Percentiles rank a stretch among this genome's conserved stretches.
Conservation (phyloP, 257 asterid genomes). For the Solanum commersonii region DNA sequence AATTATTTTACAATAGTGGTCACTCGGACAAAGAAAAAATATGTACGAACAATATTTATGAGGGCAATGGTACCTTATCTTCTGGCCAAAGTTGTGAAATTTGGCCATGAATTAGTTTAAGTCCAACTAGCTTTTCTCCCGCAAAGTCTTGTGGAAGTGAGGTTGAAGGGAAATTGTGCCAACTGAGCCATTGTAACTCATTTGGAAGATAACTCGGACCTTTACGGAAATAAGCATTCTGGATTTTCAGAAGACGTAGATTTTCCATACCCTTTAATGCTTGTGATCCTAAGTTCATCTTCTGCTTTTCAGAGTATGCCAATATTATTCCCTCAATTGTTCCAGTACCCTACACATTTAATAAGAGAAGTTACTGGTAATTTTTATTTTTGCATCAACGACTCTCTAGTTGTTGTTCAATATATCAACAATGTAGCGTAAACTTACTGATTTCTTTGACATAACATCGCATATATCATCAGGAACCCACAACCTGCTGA, state of each 20-base stretch:
- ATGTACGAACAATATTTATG: background rate
- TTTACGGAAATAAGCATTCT: background rate
- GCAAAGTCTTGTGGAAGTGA: background rate
- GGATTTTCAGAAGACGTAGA: constrained; percentile 7
- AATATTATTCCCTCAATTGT: constrained; percentile 1
- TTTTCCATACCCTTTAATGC: constrained; percentile 2
- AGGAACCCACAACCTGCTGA: constrained; percentile 11
- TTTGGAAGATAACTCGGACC: background rate
- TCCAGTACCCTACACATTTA: constrained; percentile 1
- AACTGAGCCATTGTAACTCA: constrained; percentile 5
- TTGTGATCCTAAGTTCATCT: background rate
- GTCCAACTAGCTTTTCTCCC: constrained; percentile 5
- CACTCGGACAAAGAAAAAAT: background rate
- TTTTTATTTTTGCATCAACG: background rate
- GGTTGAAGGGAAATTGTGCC: background rate
- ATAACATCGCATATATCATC: background rate
- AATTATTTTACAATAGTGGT: background rate
- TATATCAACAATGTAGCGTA: background rate
- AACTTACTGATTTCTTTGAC: background rate
- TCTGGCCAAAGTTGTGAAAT: background rate
- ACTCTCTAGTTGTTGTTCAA: background rate
- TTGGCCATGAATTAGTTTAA: background rate
- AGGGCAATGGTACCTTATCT: background rate
- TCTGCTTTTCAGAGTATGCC: background rate
- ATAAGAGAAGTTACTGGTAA: background rate